Base-by-base conservation (phyloP, 2,329 filamentous ascomycete species). In the Aspergillus unguis region DNA sequence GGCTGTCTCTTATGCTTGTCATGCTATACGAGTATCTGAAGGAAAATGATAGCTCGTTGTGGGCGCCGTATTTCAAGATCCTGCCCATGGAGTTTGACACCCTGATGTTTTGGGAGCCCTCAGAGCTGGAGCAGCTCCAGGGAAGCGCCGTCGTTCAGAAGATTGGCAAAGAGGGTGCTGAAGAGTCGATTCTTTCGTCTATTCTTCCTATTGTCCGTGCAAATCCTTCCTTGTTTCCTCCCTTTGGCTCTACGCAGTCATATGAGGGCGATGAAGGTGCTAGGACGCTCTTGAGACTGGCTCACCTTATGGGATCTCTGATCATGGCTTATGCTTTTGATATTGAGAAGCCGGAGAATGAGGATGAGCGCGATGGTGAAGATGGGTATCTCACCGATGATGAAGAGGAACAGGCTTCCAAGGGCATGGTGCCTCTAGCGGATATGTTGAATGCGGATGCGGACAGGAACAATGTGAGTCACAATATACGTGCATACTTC, bases 271-370 rank as follows among this genome's bases (percentile, higher is more conserved):
- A 70, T 61, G 52, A 68, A 50, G 61, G 76, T 23, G 59, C 79
- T 50, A 72, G 75, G 50, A 70, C 77, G 26, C 71, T 85, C 9
- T 64, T 86, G 3, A 63, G 72, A 11, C 68, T 84, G 17, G 87
- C 88, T 48, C 90, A 95, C 67, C 80, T 84, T 6, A 92, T 95
- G 85, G 91, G 88, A 1, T 92, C 87, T 55, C 84, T 87, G 11
- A 92, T 96, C 60, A 95, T 96, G 90, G 87, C 90, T 0, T 96
- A 95, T 66, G 90, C 90, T 0, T 96, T 96, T 66, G 91, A 96
- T 60, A 80, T 95, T 5, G 83, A 85, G 58, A 77, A 77, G 33
- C 64, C 70, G 0, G 80, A 84, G 25, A 77, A 84, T 4, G 77
- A 82, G 0, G 81, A 84, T 2, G 80, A 81, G 3, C 71, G 71